Base-by-base conservation (phyloP, 225 moss, liverwort and hornwort species). In the Sphagnum contortum region DNA sequence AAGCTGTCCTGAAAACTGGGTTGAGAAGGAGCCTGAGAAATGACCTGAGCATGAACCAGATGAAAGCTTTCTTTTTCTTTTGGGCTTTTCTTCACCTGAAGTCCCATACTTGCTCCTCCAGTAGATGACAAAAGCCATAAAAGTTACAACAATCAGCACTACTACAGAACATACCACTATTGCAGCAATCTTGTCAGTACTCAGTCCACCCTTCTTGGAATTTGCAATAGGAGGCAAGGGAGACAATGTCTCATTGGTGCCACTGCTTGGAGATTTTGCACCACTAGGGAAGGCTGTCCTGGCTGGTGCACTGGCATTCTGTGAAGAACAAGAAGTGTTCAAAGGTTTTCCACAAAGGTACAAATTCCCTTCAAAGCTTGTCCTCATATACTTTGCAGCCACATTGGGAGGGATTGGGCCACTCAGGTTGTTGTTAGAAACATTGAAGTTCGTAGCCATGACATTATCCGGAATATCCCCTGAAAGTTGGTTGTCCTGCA, bases 341-440 rank as follows among this genome's bases (percentile, higher is more conserved):
- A 52, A 9, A 9, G 64, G 62, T 49, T 57, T 64, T 3, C 68
- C 66, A 57, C 72, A 77, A 45, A 68, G 72, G 64, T 65, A 60
- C 12, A 57, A 66, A 57, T 70, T 81, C 44, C 60, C 72, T 53
- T 64, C 75, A 63, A 74, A 78, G 50, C 68, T 72, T 58, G 81
- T 68, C 6, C 64, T 66, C 14, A 75, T 69, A 47, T 75, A 79
- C n/a, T 46, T 70, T 5, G 52, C 9, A 13, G 67, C 63, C 49
- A 72, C 47, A 66, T 70, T 70, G 14, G 50, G n/a, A 0, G 73
- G 80, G 12, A 80, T 73, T 4, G 73, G 50, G 5, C 73, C 75
- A 29, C 44, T 81, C 12, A 76, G 62, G 62, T 70, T 80, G 65
- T 91, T 91, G 9, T 76, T 69, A 3, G 88, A 88, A 68, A 91